These are phyloP conservation scores for Boletus semigastroideus DNA, from an alignment of 1,284 basidiomycete species.

Conservation along the genomic window DNA sequence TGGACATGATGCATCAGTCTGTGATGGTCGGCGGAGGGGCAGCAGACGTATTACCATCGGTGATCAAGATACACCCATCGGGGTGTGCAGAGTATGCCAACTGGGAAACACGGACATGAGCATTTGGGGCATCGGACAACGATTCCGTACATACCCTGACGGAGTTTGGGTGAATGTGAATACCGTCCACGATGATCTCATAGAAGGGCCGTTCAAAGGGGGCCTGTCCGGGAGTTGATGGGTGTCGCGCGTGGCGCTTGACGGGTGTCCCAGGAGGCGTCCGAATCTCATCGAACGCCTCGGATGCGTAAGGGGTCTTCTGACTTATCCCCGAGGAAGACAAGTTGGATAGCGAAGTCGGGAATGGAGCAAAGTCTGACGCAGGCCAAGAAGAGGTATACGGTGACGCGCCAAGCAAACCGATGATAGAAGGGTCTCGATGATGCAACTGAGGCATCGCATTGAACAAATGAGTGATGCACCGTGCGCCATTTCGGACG, in stretches of 20 bases:
- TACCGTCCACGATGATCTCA: conserved; percentile 88
- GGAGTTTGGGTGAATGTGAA: conserved; percentile 89
- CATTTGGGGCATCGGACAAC: not conserved
- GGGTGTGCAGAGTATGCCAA: conserved; percentile 82
- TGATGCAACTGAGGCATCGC: conserved; percentile 89
- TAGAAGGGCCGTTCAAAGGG: conserved; percentile 78
- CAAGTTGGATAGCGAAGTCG: conserved; percentile 14
- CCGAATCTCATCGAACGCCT: conserved; percentile 62
- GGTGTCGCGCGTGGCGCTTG: conserved; percentile 17
- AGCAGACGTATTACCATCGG: conserved; percentile 63
- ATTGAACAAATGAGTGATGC: conserved; percentile 93
- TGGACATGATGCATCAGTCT: conserved; percentile 27
- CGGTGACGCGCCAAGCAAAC: conserved; percentile 78
- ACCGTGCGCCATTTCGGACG: conserved; percentile 67
- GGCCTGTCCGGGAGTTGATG: conserved; percentile 35
- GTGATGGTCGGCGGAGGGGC: not conserved
- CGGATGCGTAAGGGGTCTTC: conserved; percentile 39
- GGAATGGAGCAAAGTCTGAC: conserved; percentile 29
- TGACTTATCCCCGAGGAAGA: conserved; percentile 2
- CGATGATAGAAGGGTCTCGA: conserved; percentile 83
- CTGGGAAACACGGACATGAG: conserved; percentile 37
- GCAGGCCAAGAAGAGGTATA: conserved; percentile 45
- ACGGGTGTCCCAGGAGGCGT: conserved; percentile 63
- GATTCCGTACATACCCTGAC: conserved; percentile 61
- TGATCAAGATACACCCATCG: conserved; percentile 84